Evolutionary conservation across 352 stramenopile species (phyloP).

Genomic region (Blastocystis sp.): DNA sequence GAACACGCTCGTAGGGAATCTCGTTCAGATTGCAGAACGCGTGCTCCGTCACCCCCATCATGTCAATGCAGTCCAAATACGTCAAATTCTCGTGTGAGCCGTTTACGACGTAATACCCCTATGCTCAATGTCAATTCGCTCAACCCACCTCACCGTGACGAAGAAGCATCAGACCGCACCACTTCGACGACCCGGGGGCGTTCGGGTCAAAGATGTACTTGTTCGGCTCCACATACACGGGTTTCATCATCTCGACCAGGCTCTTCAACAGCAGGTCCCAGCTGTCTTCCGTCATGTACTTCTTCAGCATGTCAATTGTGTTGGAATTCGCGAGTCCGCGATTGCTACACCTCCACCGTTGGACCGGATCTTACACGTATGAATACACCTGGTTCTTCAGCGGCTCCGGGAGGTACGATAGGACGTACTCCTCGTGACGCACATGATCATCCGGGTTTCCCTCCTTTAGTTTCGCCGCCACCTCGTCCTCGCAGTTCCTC

Average conservation of each 20-base stretch:
- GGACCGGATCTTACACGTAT: neutral
- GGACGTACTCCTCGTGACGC: conserved; percentile 18
- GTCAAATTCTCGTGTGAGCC: neutral
- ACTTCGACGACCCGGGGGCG: neutral
- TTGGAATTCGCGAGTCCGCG: conserved; percentile 8
- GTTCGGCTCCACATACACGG: conserved; percentile 28
- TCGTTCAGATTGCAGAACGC: conserved; percentile 1
- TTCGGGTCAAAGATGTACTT: conserved; percentile 20
- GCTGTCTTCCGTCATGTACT: neutral
- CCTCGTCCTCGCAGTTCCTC: neutral
- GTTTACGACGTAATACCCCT: conserved; percentile 50
- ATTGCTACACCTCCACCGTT: neutral
- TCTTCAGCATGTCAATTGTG: neutral
- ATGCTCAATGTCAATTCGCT: neutral
- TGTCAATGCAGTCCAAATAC: conserved; percentile 34
- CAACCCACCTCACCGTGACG: conserved; percentile 11
- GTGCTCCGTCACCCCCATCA: conserved; percentile 41
- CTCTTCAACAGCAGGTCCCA: neutral
- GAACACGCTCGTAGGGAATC: neutral
- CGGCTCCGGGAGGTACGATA: conserved; percentile 2
- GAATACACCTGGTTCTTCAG: conserved; percentile 13
- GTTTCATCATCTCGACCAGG: neutral
- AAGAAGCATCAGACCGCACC: neutral
- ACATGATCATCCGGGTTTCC: conserved; percentile 29
- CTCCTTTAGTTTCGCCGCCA: conserved; percentile 27